Evolutionary conservation across 768 basidiomycete species (phyloP), one percentile per base, ranked within the genome.

Genomic region (Mycena indigotica): DNA sequence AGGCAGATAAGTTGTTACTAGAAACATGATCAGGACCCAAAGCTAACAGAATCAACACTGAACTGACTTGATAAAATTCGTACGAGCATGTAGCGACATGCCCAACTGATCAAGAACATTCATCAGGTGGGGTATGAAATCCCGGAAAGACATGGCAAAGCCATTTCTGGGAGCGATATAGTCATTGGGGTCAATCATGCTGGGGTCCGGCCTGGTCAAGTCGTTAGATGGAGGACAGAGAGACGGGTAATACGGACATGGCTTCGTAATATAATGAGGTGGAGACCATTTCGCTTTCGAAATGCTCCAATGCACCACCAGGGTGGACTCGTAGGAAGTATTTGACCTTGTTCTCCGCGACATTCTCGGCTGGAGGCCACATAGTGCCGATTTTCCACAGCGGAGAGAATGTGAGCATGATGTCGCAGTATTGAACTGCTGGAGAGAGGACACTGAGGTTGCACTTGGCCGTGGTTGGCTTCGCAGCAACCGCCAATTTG

Each of bases 181-280:
- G 55, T 90, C 88, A 53, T 80, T 80, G 3, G 91, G 90, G 65
- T 93, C 89, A 35, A 92, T 75, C 83, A 89, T 85, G 8, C 74
- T 72, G 16, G 87, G 83, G 56, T 94, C 91, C 0, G 92, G 92
- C 66, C 92, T 94, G 64, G n/a, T 17, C 44, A 41, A 40, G 29
- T 35, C 23, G 58, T 57, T 41, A 59, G 15, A 25, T 32, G 32
- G 28, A 28, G 19, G 17, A 23, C 45, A 41, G 21, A 41, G 26
- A 57, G 15, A 8, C 49, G 44, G 13, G 23, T 3, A 21, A 77
- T 89, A 19, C 41, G 69, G 70, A 90, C 92, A 88, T 73, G 24
- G 88, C 92, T 75, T 94, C 92, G 65, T 94, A 94, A 73, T 93
- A 94, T 51, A 94, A 66, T 10, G 89, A 82, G 10, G 91, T 93